phyloP scores from a whole-genome alignment of 441 rosid species.

The Croton laevigatus region DNA sequence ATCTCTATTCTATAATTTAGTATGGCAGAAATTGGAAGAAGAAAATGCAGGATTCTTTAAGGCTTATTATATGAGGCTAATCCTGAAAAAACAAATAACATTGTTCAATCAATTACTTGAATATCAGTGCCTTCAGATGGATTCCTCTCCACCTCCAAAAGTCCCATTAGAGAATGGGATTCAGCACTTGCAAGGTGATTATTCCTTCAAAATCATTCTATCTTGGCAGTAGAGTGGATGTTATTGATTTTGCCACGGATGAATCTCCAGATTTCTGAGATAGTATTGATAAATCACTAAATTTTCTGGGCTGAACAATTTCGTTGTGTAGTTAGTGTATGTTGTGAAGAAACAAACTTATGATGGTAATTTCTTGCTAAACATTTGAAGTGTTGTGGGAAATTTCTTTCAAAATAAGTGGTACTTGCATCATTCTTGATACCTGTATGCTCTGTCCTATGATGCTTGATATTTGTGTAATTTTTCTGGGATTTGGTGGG shows the following conservation, averaged over 20 bases:
- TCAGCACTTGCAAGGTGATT: constrained; percentile 26
- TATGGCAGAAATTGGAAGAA: constrained; percentile 37
- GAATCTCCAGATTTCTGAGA: background rate
- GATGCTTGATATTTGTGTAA: background rate
- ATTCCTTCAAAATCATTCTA: background rate
- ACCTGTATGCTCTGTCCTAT: background rate
- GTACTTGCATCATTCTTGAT: background rate
- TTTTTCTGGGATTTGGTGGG: background rate
- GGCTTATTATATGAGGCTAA: constrained; percentile 27
- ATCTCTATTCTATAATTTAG: constrained; percentile 12
- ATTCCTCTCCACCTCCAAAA: background rate
- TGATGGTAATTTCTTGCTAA: background rate
- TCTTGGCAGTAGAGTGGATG: background rate
- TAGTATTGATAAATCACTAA: background rate
- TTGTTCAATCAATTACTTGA: constrained; percentile 34
- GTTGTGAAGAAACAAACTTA: background rate
- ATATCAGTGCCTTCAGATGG: constrained; percentile 24
- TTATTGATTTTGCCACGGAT: background rate
- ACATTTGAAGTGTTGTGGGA: background rate
- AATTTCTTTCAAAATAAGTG: background rate
- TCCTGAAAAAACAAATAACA: constrained; percentile 27
- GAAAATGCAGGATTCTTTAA: constrained; percentile 31
- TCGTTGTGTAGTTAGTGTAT: background rate
- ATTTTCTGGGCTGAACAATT: background rate
- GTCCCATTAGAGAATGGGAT: constrained; percentile 23